Evolutionary conservation across 768 basidiomycete species (phyloP), one percentile per base, ranked within the genome.

Genomic region (Hebeloma cylindrosporum): DNA sequence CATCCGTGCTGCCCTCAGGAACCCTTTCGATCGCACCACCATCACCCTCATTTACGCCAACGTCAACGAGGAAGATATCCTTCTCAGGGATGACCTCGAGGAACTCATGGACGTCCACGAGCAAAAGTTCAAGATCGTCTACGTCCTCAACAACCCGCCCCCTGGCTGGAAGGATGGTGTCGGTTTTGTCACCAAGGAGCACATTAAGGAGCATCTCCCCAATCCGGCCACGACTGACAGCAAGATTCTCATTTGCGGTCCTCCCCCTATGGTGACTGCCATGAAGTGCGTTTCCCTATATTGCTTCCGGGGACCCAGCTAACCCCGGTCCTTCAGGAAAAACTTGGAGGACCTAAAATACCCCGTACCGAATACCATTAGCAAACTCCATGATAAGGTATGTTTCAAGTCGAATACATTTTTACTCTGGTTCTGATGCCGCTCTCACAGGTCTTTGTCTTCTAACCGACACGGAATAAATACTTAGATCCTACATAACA

Each of bases 71-170:
- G 88, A 93, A 44, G 96, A 99, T 61, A 97, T 99, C 60, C 82
- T 99, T 29, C 77, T 98, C 57, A 88, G 81, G 59, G 76, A 80
- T 47, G 92, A 97, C 60, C 78, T 99, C 35, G 93, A 97, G 64
- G 75, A 79, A 43, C 80, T 97, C 33, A 76, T 78, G 13, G 72
- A 71, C 36, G 70, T 68, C 43, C 77, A 95, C 59, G 71, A 72
- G 34, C 50, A 52, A 33, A 69, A 65, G 50, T 93, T 98, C 77
- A 82, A 78, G 53, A 75, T 95, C 41, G 82, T 79, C 69, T 93
- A 93, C 63, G 92, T 96, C 43, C 80, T 99, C 60, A 98, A 99
- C 77, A 96, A 93, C 73, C 83, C 93, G 2, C 93, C 95, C 4
- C 71, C 78, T 20, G 74, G 66, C 52, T 99, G 96, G 96, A 78